Percentiles rank a stretch among this genome's conserved stretches.
Evolutionary conservation across 768 basidiomycete genomes (phyloP).

Genomic region (Lactifluus subvellereus): DNA sequence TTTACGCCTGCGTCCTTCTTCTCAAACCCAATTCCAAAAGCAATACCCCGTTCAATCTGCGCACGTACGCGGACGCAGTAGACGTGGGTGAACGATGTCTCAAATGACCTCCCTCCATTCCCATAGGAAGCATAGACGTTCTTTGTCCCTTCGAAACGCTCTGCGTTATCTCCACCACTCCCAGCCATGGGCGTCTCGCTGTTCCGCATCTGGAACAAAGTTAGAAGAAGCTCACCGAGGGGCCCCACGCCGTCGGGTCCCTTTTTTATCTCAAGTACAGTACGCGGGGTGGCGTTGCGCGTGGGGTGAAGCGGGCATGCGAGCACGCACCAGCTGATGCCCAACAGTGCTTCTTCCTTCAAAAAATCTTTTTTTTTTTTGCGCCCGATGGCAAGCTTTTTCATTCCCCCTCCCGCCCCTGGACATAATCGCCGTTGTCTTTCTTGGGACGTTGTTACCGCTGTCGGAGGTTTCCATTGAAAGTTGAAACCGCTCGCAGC

Average conservation of each 20-base stretch:
- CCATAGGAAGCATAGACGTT: not conserved
- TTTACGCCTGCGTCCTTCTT: not conserved
- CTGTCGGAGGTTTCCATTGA: constrained; percentile 13
- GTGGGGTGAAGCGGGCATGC: not conserved
- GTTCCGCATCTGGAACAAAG: constrained; percentile 15
- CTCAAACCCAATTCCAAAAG: not conserved
- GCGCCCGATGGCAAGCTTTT: not conserved
- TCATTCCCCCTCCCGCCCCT: not conserved
- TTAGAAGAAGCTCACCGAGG: not conserved
- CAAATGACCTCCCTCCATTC: not conserved
- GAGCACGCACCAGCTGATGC: too few relatives aligned
- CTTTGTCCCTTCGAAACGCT: not conserved
- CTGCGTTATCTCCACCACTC: constrained; percentile 7
- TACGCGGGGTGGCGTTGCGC: constrained; percentile 2
- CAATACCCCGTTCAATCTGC: constrained; percentile 9
- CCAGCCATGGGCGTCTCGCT: not conserved
- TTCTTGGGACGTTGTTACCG: constrained; percentile 1
- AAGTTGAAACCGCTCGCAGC: not conserved
- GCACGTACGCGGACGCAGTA: not conserved
- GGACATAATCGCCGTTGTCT: constrained; percentile 12
- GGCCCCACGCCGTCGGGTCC: not conserved
- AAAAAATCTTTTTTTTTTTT: too few relatives aligned
- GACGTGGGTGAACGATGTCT: not conserved
- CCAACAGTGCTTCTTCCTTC: too few relatives aligned
- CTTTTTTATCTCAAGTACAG: not conserved